These are phyloP conservation scores for Lipomyces anomalus DNA, from an alignment of 805 yeast species.

Conservation along the genomic window DNA sequence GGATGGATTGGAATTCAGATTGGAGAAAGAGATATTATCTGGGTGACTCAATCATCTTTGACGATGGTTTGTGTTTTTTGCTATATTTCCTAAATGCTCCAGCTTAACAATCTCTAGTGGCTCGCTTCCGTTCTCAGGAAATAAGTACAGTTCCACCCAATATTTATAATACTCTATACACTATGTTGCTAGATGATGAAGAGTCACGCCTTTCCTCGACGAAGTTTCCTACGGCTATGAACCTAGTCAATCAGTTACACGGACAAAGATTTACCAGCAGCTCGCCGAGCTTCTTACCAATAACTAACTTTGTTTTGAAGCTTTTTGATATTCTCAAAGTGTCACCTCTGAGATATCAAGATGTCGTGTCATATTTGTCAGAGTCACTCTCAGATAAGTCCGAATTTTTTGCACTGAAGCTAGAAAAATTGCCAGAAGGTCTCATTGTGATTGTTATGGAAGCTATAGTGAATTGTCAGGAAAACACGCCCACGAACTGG, in stretches of 20 bases:
- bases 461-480: constrained; percentile 41
- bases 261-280: too few relatives aligned
- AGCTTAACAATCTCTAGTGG: neutral
- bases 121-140: constrained; percentile 5
- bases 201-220: too few relatives aligned
- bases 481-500: constrained; percentile 46
- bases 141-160: constrained; percentile 8
- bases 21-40: constrained; percentile 35
- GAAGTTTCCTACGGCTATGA: too few relatives aligned
- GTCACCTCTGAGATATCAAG: neutral
- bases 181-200: constrained; percentile 1
- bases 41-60: constrained; percentile 31
- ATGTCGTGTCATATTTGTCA: neutral
- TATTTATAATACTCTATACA: constrained; percentile 7
- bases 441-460: constrained; percentile 60
- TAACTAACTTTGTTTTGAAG: neutral
- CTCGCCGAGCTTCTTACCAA: too few relatives aligned
- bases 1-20: constrained; percentile 73
- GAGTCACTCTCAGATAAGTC: neutral
- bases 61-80: constrained; percentile 8
- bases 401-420: constrained; percentile 29
- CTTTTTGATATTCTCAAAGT: neutral
- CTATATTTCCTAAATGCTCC: neutral
- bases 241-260: too few relatives aligned
- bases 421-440: constrained; percentile 66